A percentile compares a stretch with the other conserved stretches of the same genome.
Conservation (phyloP, 2,329 filamentous ascomycete genomes). For the Colletotrichum somersetense region DNA sequence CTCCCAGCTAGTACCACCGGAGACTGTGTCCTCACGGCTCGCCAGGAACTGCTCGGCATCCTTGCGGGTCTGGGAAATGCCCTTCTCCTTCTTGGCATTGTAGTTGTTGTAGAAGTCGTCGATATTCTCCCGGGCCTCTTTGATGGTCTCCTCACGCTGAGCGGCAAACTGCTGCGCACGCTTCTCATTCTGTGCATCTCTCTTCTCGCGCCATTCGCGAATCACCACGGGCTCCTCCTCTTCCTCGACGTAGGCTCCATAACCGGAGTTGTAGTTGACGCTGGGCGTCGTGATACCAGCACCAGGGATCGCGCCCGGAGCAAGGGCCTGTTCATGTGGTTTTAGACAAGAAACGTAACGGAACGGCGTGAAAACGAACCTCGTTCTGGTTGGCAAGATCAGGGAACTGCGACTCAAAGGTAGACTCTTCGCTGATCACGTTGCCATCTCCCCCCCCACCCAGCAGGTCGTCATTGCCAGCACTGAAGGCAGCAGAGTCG, state of each 20-base stretch:
- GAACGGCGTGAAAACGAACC: constrained; percentile 59
- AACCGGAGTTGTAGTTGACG: constrained; percentile 73
- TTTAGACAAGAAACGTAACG: constrained; percentile 13
- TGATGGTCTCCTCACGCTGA: constrained; percentile 87
- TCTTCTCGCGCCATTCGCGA: constrained; percentile 90
- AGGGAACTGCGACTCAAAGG: constrained; percentile 92
- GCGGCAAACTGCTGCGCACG: constrained; percentile 85
- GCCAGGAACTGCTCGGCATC: constrained; percentile 94
- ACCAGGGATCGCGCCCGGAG: constrained; percentile 79
- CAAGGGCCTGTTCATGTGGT: constrained; percentile 68
- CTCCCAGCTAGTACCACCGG: constrained; percentile 98
- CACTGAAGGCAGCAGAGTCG: constrained; percentile 75
- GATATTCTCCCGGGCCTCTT: constrained; percentile 92
- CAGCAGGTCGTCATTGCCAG: constrained; percentile 79
- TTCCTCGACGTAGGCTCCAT: constrained; percentile 64
- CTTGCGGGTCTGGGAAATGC: constrained; percentile 85
- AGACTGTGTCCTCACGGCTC: constrained; percentile 90
- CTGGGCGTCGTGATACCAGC: constrained; percentile 84
- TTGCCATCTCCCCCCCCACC: constrained; percentile 71
- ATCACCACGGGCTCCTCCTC: constrained; percentile 92
- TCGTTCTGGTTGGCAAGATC: constrained; percentile 78
- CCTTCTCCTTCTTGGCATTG: constrained; percentile 97
- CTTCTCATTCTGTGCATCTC: constrained; percentile 85
- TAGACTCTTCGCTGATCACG: constrained; percentile 52
- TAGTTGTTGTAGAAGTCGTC: constrained; percentile 99